phyloP scores from a whole-genome alignment of 2,329 filamentous ascomycete species.

The Alternaria ethzedia region DNA sequence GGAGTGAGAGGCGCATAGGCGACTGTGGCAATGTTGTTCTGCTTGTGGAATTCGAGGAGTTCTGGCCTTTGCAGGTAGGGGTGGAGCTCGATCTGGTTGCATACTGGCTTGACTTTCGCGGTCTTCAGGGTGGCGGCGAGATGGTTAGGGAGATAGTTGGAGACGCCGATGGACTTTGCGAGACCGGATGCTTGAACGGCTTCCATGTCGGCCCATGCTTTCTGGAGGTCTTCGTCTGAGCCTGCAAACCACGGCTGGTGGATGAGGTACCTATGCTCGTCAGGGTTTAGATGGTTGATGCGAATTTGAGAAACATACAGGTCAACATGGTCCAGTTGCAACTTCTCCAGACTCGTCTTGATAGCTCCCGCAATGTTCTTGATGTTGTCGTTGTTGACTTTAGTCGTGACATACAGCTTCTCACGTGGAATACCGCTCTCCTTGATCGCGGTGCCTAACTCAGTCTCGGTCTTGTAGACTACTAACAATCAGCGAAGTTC shows the following conservation, averaged over 20 bases:
- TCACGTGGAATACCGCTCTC: conserved; percentile 53
- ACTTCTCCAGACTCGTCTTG: conserved; percentile 63
- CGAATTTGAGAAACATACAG: conserved; percentile 52
- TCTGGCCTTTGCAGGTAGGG: conserved; percentile 69
- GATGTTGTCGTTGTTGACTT: conserved; percentile 58
- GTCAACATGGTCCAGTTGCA: conserved; percentile 67
- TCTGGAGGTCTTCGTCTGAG: conserved; percentile 61
- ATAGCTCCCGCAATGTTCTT: conserved; percentile 63
- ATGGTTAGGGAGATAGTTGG: conserved; percentile 63
- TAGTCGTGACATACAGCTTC: conserved; percentile 62
- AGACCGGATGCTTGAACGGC: conserved; percentile 62
- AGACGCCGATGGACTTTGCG: conserved; percentile 67
- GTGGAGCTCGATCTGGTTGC: conserved; percentile 74
- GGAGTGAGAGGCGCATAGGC: conserved; percentile 59
- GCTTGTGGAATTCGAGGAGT: conserved; percentile 61
- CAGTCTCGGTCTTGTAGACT: conserved; percentile 60
- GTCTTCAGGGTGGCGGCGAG: conserved; percentile 61
- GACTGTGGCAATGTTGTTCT: conserved; percentile 55
- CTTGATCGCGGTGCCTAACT: conserved; percentile 57
- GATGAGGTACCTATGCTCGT: conserved; percentile 61
- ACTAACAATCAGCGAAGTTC: neutral
- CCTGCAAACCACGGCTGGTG: conserved; percentile 66
- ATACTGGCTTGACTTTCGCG: conserved; percentile 63
- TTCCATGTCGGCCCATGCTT: conserved; percentile 67
- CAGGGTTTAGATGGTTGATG: neutral